Evolutionary conservation across 1,139 yeast species (phyloP).

Genomic region (Geotrichum cucujoidarum): DNA sequence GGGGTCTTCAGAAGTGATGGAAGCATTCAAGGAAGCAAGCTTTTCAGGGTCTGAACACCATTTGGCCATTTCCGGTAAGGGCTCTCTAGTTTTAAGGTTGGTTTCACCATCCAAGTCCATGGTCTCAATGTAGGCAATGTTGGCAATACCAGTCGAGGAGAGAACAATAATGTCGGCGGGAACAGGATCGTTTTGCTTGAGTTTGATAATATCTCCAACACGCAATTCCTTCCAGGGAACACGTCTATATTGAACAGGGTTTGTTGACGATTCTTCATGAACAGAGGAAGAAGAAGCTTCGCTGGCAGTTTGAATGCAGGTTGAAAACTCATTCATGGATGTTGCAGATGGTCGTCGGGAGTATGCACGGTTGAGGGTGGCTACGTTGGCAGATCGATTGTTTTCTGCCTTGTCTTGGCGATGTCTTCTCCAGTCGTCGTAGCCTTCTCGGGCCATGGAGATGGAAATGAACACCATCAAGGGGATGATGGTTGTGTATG

Average conservation of each 20-base stretch:
- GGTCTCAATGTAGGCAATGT: slow-evolving; percentile 83
- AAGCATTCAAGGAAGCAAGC: slow-evolving; percentile 47
- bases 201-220: slow-evolving; percentile 77
- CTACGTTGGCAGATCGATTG: slow-evolving; percentile 49
- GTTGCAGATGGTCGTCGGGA: neutral
- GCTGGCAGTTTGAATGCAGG: neutral
- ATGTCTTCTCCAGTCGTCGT: slow-evolving; percentile 87
- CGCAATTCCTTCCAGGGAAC: slow-evolving; percentile 65
- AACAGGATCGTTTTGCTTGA: slow-evolving; percentile 80
- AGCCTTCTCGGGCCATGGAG: slow-evolving; percentile 88
- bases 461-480: slow-evolving; percentile 80
- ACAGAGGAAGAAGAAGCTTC: slow-evolving; percentile 21
- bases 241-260: slow-evolving; percentile 37
- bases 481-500: slow-evolving; percentile 91
- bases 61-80: slow-evolving; percentile 59
- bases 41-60: slow-evolving; percentile 48
- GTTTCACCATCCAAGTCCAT: slow-evolving; percentile 98
- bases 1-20: slow-evolving; percentile 75
- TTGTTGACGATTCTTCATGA: neutral
- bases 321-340: slow-evolving; percentile 5
- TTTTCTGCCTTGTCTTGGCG: slow-evolving; percentile 82
- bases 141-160: slow-evolving; percentile 60
- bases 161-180: slow-evolving; percentile 84
- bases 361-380: slow-evolving; percentile 17
- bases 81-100: slow-evolving; percentile 67